Evolutionary conservation across 179 eudicot genomes (phyloP).

Genomic region (Spergularia azorica): DNA sequence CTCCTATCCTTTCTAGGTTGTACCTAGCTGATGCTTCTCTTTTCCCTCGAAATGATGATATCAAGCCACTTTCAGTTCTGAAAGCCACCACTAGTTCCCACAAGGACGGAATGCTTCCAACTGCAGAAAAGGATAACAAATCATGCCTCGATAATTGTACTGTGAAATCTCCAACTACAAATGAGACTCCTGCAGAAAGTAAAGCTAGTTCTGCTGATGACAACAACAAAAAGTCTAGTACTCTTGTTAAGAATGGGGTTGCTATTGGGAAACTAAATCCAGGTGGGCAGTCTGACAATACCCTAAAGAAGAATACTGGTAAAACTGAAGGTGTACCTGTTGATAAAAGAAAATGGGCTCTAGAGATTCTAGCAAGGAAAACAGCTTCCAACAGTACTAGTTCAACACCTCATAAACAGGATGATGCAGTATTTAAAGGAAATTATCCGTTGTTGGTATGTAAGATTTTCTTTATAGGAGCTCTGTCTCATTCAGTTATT

Average conservation of each 20-base stretch:
- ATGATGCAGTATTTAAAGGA: conserved; percentile 54
- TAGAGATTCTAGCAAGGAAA: conserved; percentile 87
- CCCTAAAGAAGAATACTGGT: conserved; percentile 37
- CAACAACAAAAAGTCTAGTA: conserved; percentile 34
- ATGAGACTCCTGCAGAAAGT: conserved; percentile 27
- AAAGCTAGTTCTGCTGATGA: conserved; percentile 26
- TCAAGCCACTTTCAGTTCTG: conserved; percentile 67
- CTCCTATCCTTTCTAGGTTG: conserved; percentile 83
- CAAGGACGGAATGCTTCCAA: conserved; percentile 30
- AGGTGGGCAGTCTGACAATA: conserved; percentile 31
- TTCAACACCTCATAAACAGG: conserved; percentile 48
- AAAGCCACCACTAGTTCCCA: conserved; percentile 39
- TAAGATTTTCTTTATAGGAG: conserved; percentile 16
- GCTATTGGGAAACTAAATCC: conserved; percentile 36
- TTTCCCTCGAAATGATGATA: conserved; percentile 78
- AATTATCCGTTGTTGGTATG: conserved; percentile 76
- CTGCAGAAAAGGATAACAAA: conserved; percentile 30
- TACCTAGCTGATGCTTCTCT: conserved; percentile 90
- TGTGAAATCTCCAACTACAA: conserved; percentile 24
- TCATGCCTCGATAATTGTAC: conserved; percentile 24
- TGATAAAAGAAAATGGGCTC: conserved; percentile 94
- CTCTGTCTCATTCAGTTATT: not conserved
- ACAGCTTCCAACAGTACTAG: conserved; percentile 44
- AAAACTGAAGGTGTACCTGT: conserved; percentile 44
- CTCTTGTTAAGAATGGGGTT: conserved; percentile 33